A percentile compares a stretch with the other conserved stretches of the same genome.
Conservation (phyloP, 2,329 filamentous ascomycete genomes). For the Penicillium concentricum region DNA sequence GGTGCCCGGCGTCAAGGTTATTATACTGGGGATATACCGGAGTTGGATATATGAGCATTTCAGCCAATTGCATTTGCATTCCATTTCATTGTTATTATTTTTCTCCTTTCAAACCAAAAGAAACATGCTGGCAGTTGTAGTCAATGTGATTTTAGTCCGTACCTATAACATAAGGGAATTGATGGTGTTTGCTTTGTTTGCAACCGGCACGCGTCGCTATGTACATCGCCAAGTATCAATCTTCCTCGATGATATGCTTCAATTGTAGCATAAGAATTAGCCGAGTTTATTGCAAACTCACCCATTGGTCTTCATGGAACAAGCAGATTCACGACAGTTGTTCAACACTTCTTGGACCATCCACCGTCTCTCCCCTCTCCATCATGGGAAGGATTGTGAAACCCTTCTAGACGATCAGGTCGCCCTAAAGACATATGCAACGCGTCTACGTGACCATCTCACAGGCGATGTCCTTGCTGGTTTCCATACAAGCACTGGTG, state of each 20-base stretch:
- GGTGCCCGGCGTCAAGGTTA: conserved; percentile 12
- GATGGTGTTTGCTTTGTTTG: conserved; percentile 23
- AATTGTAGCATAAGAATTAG: not conserved
- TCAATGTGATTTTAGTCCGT: not conserved
- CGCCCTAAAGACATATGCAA: conserved; percentile 47
- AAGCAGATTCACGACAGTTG: conserved; percentile 39
- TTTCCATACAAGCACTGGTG: conserved; percentile 39
- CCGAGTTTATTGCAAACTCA: not conserved
- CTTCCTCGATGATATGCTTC: not conserved
- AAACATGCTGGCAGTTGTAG: not conserved
- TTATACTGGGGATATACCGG: not conserved
- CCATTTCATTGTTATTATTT: not conserved
- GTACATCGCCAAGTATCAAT: conserved; percentile 6
- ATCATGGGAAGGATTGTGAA: conserved; percentile 44
- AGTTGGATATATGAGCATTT: not conserved
- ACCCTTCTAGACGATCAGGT: conserved; percentile 35
- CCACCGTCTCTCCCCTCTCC: conserved; percentile 55
- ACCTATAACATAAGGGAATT: not conserved
- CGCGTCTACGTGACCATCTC: conserved; percentile 49
- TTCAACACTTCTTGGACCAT: conserved; percentile 56
- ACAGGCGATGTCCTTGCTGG: conserved; percentile 51
- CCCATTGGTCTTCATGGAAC: conserved; percentile 21
- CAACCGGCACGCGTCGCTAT: conserved; percentile 16
- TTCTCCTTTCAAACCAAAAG: not conserved
- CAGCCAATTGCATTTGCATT: not conserved